These are phyloP conservation scores for Boletus reticuloceps DNA, from an alignment of 768 basidiomycete genomes.

Conservation along the genomic window DNA sequence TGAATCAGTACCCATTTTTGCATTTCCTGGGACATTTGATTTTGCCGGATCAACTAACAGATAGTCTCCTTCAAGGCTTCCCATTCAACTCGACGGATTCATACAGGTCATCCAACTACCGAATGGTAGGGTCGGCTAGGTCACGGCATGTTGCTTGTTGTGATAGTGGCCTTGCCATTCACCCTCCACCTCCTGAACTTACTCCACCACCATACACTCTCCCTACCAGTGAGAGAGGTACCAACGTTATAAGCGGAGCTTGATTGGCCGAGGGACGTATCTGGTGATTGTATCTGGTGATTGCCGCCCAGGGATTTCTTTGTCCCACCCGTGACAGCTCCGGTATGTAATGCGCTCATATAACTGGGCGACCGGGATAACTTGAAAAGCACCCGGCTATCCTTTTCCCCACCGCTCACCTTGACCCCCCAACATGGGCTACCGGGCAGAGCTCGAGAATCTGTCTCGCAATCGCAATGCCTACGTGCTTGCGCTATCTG, in stretches of 20 bases:
- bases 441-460: conserved; percentile 23
- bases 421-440: conserved; percentile 19
- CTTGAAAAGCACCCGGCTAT: background rate
- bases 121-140: background rate
- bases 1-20: no score
- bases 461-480: conserved; percentile 41
- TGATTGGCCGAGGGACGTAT: background rate
- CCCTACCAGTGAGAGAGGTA: background rate
- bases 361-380: background rate
- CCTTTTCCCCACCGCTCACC: background rate
- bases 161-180: background rate
- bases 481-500: conserved; percentile 43
- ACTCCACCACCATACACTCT: no score
- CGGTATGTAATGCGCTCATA: background rate
- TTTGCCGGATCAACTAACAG: no score
- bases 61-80: background rate
- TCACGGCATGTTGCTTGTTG: background rate
- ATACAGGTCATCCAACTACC: background rate
- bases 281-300: no score
- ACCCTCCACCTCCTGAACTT: background rate
- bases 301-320: background rate
- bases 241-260: background rate
- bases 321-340: background rate
- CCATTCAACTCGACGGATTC: background rate
- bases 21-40: no score